A percentile compares a stretch with the other conserved stretches of the same genome.
phyloP scores from a whole-genome alignment of 371 early-diverging fungal species.

The Mucor irregularis region DNA sequence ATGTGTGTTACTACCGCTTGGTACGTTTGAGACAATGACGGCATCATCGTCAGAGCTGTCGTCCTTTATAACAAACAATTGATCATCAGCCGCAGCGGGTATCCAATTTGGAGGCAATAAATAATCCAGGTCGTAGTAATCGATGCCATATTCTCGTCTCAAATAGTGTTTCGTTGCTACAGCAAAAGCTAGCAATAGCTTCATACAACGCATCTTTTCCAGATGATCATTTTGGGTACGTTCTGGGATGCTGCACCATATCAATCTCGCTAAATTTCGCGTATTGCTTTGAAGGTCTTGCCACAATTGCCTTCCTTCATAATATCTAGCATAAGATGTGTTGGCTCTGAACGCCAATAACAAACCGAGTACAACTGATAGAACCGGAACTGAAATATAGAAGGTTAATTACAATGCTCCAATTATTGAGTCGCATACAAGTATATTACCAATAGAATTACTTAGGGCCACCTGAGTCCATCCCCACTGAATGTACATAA shows the following conservation, averaged over 20 bases:
- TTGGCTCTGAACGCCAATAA: conserved; percentile 80
- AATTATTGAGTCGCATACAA: neutral
- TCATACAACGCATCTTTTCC: conserved; percentile 74
- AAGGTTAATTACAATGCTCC: neutral
- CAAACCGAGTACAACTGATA: conserved; percentile 69
- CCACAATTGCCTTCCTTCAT: conserved; percentile 75
- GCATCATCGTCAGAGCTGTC: conserved; percentile 16
- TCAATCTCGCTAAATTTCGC: conserved; percentile 61
- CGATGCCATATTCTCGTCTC: conserved; percentile 64
- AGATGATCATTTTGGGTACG: conserved; percentile 48
- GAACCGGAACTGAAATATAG: conserved; percentile 47
- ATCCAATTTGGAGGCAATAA: conserved; percentile 54
- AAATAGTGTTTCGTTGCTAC: conserved; percentile 73
- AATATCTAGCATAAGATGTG: conserved; percentile 78
- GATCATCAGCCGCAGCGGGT: conserved; percentile 43
- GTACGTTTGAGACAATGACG: neutral
- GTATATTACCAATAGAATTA: conserved; percentile 35
- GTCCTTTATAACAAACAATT: conserved; percentile 8
- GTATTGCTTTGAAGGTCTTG: conserved; percentile 55
- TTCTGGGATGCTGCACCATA: conserved; percentile 66
- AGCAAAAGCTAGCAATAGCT: conserved; percentile 70
- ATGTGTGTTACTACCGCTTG: neutral
- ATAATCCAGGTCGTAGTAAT: conserved; percentile 55
- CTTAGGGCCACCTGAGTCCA: conserved; percentile 33
- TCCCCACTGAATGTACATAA: conserved; percentile 29